Evolutionary conservation across 345 rosid genomes (phyloP).

Genomic region (Ailanthus altissimus): DNA sequence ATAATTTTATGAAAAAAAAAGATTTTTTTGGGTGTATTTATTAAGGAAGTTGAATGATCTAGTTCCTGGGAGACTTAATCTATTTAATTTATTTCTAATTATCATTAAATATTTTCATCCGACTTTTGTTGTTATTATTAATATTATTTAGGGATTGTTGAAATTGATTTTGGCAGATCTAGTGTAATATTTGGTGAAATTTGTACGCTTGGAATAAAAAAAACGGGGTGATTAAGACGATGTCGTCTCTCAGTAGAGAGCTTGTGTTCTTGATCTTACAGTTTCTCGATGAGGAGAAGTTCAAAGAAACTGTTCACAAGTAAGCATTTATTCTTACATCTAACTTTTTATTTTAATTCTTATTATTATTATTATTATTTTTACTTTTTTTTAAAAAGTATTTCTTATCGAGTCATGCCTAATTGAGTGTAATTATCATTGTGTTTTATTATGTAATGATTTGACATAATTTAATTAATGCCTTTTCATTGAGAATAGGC

Average conservation of each 20-base stretch:
- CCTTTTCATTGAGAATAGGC: conserved; percentile 49
- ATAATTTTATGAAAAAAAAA: conserved; percentile 19
- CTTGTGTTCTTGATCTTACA: conserved; percentile 97
- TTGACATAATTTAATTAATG: conserved; percentile 27
- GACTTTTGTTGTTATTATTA: conserved; percentile 18
- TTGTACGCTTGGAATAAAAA: conserved; percentile 33
- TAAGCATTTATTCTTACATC: conserved; percentile 34
- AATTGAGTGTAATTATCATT: neutral
- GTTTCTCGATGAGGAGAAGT: conserved; percentile 99
- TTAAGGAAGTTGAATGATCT: conserved; percentile 44
- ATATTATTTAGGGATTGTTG: neutral
- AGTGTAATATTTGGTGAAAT: conserved; percentile 33
- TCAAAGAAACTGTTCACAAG: conserved; percentile 98
- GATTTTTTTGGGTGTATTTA: conserved; percentile 19
- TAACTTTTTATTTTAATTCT: neutral
- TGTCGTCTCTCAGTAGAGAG: conserved; percentile 99
- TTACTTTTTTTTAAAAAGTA: neutral
- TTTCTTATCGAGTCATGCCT: neutral
- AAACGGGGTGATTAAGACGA: conserved; percentile 42
- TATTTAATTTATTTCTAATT: neutral
- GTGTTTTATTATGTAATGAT: conserved; percentile 8
- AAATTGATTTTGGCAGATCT: conserved; percentile 57
- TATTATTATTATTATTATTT: conserved; percentile 2
- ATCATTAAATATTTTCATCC: conserved; percentile 25
- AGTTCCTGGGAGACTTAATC: conserved; percentile 24